Evolutionary conservation across 1,284 basidiomycete species (phyloP), one percentile per base, ranked within the genome.

Genomic region (Omphalotus olearius): DNA sequence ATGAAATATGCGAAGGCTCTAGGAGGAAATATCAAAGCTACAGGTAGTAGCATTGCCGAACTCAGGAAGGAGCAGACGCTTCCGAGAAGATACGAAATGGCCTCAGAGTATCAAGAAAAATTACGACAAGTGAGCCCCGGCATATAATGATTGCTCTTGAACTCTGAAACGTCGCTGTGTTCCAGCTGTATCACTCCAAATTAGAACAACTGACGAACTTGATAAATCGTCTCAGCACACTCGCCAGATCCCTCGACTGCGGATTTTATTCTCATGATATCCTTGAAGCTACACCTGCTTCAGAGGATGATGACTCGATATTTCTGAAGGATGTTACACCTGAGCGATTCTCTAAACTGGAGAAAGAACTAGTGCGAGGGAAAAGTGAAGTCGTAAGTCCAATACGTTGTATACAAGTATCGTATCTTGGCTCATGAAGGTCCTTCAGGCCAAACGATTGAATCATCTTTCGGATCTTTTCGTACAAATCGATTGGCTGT

Each of bases 331-430:
- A 92, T 60, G 86, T 92, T 11, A 83, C 82, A 10, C 83, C 87
- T 0, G 88, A 91, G 55, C 76, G 86, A 9, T 89, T 93, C 62
- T 76, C 80, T 35, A 82, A 74, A 59, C 69, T 93, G 2, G 88
- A 93, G 71, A 86, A 88, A 62, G 88, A 92, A 62, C 74, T 92
- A 16, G 80, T 86, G 3, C 74, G 85, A 49, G 90, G 87, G 14
- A 91, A 91, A 65, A 75, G 76, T 13, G 91, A 93, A 76, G 76
- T 91, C 40, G 87, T 90, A 59, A 64, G 87, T 74, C 14, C 10
- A 33, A 25, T 45, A 23, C 35, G 25, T n/a, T 28, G 39, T 28
- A n/a, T 35, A 43, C 33, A 13, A 14, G 20, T 35, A 45, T 46
- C 14, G 20, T 35, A 45, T 46, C 14, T 5, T 33, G 39, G n/a